These are phyloP conservation scores for Salvia rosmarinus DNA, from an alignment of 257 asterid species.

Conservation along the genomic window DNA sequence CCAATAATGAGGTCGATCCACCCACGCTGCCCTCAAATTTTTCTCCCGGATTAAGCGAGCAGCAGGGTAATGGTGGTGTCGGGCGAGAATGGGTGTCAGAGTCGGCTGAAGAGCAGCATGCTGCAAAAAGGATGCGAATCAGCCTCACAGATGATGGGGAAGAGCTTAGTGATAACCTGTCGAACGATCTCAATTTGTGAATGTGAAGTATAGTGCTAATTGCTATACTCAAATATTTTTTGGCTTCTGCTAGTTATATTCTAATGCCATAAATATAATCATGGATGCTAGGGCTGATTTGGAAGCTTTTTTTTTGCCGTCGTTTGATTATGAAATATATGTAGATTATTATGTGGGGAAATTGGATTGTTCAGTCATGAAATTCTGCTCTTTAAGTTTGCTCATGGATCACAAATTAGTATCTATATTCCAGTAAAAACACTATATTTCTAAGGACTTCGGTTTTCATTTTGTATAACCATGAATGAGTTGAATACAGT, in stretches of 20 bases:
- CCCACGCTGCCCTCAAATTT: background rate
- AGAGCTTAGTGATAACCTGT: slow-evolving; percentile 37
- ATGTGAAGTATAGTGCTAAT: slow-evolving; percentile 29
- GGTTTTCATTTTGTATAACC: too few species aligned
- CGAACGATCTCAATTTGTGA: slow-evolving; percentile 53
- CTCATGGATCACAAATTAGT: background rate
- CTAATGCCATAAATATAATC: background rate
- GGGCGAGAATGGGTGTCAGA: slow-evolving; percentile 33
- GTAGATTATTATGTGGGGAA: slow-evolving; percentile 12
- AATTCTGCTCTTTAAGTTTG: background rate
- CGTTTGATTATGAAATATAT: slow-evolving; percentile 3
- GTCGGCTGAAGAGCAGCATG: slow-evolving; percentile 40
- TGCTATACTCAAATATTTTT: background rate
- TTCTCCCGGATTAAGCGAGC: background rate
- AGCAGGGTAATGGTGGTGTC: slow-evolving; percentile 12
- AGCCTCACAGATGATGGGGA: slow-evolving; percentile 38
- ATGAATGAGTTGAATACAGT: too few species aligned
- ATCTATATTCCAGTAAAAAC: too few species aligned
- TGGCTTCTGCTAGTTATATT: background rate
- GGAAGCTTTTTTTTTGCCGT: background rate
- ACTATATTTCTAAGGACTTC: too few species aligned
- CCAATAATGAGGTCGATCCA: background rate
- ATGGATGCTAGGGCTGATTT: background rate
- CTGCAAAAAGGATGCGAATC: slow-evolving; percentile 63
- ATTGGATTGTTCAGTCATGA: background rate